phyloP scores from a whole-genome alignment of 257 asterid species.

The Coffea eugenioides region DNA sequence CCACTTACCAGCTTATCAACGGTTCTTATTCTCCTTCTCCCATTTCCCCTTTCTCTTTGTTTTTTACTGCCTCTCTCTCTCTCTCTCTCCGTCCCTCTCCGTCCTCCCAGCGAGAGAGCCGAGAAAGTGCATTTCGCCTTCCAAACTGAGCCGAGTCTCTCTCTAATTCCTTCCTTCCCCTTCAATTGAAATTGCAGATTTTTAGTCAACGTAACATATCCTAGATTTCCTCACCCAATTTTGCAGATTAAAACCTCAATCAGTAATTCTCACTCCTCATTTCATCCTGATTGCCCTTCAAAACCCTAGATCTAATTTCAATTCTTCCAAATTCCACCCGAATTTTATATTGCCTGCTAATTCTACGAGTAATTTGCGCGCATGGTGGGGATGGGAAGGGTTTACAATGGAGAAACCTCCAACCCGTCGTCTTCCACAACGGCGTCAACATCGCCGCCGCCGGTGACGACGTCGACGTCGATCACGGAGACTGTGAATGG shows the following conservation, averaged over 20 bases:
- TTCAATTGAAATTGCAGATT: conserved; percentile 6
- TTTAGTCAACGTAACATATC: not conserved
- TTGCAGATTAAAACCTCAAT: conserved; percentile 2
- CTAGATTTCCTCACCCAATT: conserved; percentile 19
- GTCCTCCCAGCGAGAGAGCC: too few relatives aligned
- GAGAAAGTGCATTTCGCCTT: too few relatives aligned
- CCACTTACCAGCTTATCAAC: not conserved
- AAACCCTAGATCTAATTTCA: conserved; percentile 38
- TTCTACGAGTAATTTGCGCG: not conserved
- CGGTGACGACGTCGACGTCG: conserved; percentile 71
- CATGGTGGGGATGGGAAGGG: conserved; percentile 68
- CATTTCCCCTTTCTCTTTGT: too few relatives aligned
- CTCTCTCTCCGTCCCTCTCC: not conserved
- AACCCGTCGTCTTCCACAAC: conserved; percentile 50
- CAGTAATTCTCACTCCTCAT: not conserved
- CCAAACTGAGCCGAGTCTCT: not conserved
- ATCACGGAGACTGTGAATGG: conserved; percentile 79
- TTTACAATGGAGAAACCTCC: conserved; percentile 45
- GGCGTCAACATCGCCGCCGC: conserved; percentile 39
- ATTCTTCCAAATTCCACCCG: not conserved
- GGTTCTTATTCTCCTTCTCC: not conserved
- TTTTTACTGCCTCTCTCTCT: not conserved
- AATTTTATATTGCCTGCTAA: not conserved
- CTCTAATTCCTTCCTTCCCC: not conserved
- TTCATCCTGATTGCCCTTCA: not conserved